Base-by-base conservation (phyloP, 163 green algal species). In the Scenedesmus sp. region DNA sequence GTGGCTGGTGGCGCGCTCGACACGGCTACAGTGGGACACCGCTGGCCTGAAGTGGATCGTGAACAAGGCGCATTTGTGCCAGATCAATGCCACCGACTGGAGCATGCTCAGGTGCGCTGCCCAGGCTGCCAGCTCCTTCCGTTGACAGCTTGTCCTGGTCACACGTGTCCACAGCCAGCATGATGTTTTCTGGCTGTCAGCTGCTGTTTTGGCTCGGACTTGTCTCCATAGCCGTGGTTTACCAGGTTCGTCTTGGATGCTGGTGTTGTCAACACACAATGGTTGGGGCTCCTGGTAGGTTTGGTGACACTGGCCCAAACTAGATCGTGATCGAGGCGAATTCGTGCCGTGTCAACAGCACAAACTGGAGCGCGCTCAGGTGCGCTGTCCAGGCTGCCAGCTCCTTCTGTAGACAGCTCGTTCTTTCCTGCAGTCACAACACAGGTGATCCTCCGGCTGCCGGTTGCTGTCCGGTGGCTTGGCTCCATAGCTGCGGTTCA, bases 31-130 rank as follows among this genome's bases (percentile, higher is more conserved):
- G 6, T 85, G 68, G 81, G 89, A 92, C 22, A 59, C 33, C 46
- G 44, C 82, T 30, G 83, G 89, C 2, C 37, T 86, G 4, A 92
- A 89, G 44, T 92, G 89, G 89, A 89, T 92, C 35, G 3, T 92
- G 35, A 89, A 92, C 70, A 22, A 35, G 1, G 89, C 89, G 0
- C 59, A 90, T 37, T 35, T 92, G 37, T 92, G 89, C 70, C 70
- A 73, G 35, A 46, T 89, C 0, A 80, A 72, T 49, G 61, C 26
- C 61, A 82, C 26, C 35, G 49, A 79, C 51, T 86, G 73, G 86
- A 37, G 15, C 10, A 40, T 24, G 3, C 0, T 80, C 37, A 85
- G 73, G 86, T 86, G 86, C 24, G 72, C 5, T 7, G 3, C 16
- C 6, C 18, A 49, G n/a, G n/a, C 13, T 20, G 37, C 0, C 35